Base-by-base conservation (phyloP, 2,329 filamentous ascomycete genomes). In the Pyricularia grisea region DNA sequence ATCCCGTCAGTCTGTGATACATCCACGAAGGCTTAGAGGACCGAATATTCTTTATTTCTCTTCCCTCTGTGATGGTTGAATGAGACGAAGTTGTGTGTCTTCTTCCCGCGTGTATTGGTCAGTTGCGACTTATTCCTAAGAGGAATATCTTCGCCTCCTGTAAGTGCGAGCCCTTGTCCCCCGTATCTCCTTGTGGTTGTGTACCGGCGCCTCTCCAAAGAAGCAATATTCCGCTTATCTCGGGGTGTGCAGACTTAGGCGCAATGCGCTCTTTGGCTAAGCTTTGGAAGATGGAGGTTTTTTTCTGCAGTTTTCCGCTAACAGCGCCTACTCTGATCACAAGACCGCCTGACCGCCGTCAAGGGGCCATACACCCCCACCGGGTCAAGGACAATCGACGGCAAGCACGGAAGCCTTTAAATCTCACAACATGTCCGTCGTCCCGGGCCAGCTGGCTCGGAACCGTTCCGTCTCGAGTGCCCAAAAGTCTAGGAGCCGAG, bases 401-500 rank as follows among this genome's bases (percentile, higher is more conserved):
- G 72, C 71, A 69, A 74, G 72, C 69, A 71, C 42, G 42, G 68
- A 67, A 79, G 64, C 7, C 77, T 81, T 76, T 75, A 80, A 76
- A 76, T 78, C 77, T 75, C 75, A 78, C 80, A 79, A 77, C 79
- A 90, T 89, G 87, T 87, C 87, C n/a, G n/a, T n/a, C 76, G 81
- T 80, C 71, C 80, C 83, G 67, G 81, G 79, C 73, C 82, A 83
- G 71, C 78, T 83, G 74, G 83, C 85, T 74, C 85, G 85, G 79
- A 86, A 87, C 78, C 85, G 85, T 77, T 85, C 87, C 74, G 79
- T 83, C 71, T 87, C 87, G 69, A 84, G 85, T 77, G 84, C 85
- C 55, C 85, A 84, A 67, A 85, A 82, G 73, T 81, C 81, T 68
- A 80, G 79, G 65, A 71, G 71, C 12, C 67, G 69, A 28, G 71